Evolutionary conservation across 495 filamentous ascomycete genomes (phyloP).

Genomic region (Aspergillus conjunctus): DNA sequence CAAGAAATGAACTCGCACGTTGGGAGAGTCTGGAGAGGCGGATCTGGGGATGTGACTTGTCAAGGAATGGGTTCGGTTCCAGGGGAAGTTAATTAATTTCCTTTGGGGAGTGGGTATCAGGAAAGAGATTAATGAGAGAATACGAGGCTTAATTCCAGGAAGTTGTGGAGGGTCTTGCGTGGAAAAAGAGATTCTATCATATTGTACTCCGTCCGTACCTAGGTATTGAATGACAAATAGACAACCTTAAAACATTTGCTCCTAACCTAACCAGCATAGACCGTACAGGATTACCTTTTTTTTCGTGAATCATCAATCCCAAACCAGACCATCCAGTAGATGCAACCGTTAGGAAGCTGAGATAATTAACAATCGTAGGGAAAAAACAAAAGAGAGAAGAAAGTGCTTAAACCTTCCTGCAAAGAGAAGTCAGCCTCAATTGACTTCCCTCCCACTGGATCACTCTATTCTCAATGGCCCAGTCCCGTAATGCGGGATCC

Average conservation of each 20-base stretch:
- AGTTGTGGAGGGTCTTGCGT: background rate
- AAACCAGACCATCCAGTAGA: background rate
- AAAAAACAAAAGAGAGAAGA: background rate
- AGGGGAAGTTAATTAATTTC: no score
- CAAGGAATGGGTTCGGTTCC: no score
- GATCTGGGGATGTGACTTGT: no score
- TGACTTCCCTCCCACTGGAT: slow-evolving; percentile 14
- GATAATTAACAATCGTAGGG: background rate
- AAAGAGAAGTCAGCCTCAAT: slow-evolving; percentile 22
- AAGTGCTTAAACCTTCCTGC: slow-evolving; percentile 9
- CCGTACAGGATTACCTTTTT: no score
- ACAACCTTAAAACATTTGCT: background rate
- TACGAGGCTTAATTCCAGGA: background rate
- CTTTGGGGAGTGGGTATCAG: no score
- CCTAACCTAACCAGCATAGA: background rate
- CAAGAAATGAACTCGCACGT: no score
- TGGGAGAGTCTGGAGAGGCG: no score
- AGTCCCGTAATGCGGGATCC: slow-evolving; percentile 53
- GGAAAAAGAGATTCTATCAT: background rate
- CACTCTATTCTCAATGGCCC: slow-evolving; percentile 55
- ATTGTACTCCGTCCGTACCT: background rate
- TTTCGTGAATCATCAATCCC: background rate
- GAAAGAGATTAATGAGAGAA: background rate
- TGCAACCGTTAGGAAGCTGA: background rate
- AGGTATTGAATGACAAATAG: background rate